Percentiles rank a stretch among this genome's conserved stretches.
Evolutionary conservation across 305 asterid genomes (phyloP).

Genomic region (Rubia occidens): DNA sequence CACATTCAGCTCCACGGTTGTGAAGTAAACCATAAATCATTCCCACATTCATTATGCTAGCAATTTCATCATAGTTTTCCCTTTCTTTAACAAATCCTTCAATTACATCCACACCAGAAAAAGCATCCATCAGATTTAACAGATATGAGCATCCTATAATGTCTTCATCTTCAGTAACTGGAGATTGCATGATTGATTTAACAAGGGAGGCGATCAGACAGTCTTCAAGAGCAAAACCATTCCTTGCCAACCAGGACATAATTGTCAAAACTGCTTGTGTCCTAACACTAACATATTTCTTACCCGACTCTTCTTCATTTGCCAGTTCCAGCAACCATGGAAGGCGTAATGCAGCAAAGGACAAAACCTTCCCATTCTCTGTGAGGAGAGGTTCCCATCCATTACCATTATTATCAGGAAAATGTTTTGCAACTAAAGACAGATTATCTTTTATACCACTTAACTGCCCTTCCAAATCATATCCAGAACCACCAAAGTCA

Average conservation of each 20-base stretch:
- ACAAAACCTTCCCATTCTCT: conserved; percentile 54
- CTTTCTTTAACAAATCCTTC: conserved; percentile 66
- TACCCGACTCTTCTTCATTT: conserved; percentile 37
- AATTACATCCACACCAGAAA: conserved; percentile 76
- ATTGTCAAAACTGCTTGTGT: conserved; percentile 57
- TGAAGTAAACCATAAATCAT: conserved; percentile 81
- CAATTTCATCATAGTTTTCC: conserved; percentile 60
- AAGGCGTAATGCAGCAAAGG: conserved; percentile 66
- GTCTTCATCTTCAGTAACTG: conserved; percentile 80
- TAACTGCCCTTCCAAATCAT: conserved; percentile 43
- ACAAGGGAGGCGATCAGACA: conserved; percentile 69
- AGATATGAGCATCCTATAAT: conserved; percentile 69
- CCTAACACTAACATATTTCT: conserved; percentile 47
- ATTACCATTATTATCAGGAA: conserved; percentile 39
- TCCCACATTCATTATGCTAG: conserved; percentile 84
- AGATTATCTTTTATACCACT: conserved; percentile 40
- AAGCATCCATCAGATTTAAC: conserved; percentile 74
- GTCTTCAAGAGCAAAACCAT: conserved; percentile 70
- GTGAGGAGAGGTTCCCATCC: conserved; percentile 50
- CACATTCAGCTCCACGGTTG: conserved; percentile 60
- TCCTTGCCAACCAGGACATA: conserved; percentile 79
- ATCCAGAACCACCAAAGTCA: conserved; percentile 23
- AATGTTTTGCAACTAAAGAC: conserved; percentile 46
- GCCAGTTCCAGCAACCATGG: conserved; percentile 79
- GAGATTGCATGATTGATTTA: conserved; percentile 75